These are phyloP conservation scores for Rubroboletus satanas DNA, from an alignment of 768 basidiomycete genomes.

Conservation along the genomic window DNA sequence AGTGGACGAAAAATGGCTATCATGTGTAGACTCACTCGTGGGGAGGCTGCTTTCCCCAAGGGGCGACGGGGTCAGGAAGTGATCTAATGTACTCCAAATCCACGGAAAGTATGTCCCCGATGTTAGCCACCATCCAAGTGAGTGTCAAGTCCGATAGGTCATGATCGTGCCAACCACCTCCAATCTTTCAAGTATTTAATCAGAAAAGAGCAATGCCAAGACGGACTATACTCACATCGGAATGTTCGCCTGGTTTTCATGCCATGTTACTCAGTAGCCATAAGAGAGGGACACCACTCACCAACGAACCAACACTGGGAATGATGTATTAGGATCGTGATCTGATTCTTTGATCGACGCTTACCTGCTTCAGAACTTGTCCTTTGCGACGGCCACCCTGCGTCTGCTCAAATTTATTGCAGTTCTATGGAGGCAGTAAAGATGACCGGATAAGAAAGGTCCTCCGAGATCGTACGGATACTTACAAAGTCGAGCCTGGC, in stretches of 20 bases:
- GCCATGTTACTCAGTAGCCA: conserved; percentile 1
- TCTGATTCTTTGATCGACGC: conserved; percentile 1
- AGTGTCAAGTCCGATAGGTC: conserved; percentile 65
- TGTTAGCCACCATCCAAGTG: conserved; percentile 60
- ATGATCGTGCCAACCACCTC: conserved; percentile 65
- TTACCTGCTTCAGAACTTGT: conserved; percentile 62
- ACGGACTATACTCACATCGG: conserved; percentile 13
- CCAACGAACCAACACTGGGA: conserved; percentile 70
- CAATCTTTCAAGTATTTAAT: conserved; percentile 41
- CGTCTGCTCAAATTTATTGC: conserved; percentile 62
- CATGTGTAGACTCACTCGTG: conserved; percentile 48
- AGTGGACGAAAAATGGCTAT: neutral
- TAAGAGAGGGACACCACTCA: conserved; percentile 23
- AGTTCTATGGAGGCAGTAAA: conserved; percentile 37
- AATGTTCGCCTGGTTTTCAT: conserved; percentile 27
- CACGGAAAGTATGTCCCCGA: conserved; percentile 52
- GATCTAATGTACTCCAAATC: conserved; percentile 51
- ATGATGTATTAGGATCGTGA: conserved; percentile 4
- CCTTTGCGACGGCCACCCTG: conserved; percentile 46
- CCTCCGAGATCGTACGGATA: neutral
- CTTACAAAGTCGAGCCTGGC: conserved; percentile 65
- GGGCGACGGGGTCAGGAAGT: conserved; percentile 47
- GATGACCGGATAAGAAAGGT: neutral
- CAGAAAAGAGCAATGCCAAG: neutral
- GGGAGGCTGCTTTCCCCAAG: conserved; percentile 60